Conservation (phyloP, 345 rosid species). For the Brassica juncea region DNA sequence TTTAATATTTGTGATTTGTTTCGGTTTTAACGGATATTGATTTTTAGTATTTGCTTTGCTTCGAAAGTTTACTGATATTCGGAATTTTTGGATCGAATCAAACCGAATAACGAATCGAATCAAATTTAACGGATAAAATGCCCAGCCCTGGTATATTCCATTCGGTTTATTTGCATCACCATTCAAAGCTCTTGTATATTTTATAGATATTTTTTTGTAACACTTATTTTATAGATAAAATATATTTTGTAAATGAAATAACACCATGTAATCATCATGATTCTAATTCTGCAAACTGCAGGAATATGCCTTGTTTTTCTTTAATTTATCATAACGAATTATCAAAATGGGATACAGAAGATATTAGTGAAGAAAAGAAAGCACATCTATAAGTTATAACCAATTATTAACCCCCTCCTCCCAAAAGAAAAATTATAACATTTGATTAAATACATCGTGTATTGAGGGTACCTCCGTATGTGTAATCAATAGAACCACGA, state of each 20-base stretch:
- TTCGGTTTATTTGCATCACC: slow-evolving; percentile 5
- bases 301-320: slow-evolving; percentile 1
- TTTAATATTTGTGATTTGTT: too few relatives aligned
- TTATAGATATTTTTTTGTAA: background rate
- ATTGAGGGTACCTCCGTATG: slow-evolving; percentile 36
- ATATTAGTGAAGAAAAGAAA: slow-evolving; percentile 22
- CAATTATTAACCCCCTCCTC: slow-evolving; percentile 17
- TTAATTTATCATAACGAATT: slow-evolving; percentile 12
- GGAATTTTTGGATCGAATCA: too few relatives aligned
- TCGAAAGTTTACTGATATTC: too few relatives aligned
- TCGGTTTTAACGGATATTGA: too few relatives aligned
- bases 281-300: slow-evolving; percentile 28
- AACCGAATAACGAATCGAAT: too few relatives aligned
- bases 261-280: slow-evolving; percentile 10
- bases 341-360: background rate
- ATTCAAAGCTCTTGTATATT: background rate
- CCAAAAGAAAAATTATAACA: background rate
- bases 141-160: background rate
- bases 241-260: background rate
- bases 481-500: slow-evolving; percentile 42
- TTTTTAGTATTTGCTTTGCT: too few relatives aligned
- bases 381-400: slow-evolving; percentile 29
- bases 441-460: slow-evolving; percentile 32
- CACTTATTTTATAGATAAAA: background rate
- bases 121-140: too few relatives aligned